Conservation (phyloP, 2,329 filamentous ascomycete genomes). For the Coniochaeta sp. region DNA sequence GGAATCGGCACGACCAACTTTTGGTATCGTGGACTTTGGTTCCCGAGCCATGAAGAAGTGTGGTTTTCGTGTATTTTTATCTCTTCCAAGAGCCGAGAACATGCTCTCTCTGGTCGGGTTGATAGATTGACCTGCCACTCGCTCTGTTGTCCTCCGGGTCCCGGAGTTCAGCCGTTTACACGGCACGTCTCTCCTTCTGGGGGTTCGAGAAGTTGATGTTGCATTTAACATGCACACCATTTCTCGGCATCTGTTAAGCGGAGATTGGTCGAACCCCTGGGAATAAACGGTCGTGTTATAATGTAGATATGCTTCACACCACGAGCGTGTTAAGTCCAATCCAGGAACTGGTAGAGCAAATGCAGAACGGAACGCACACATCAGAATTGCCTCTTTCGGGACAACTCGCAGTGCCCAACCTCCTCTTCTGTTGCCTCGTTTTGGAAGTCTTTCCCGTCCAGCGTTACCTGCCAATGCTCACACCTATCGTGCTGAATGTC, state of each 20-base stretch:
- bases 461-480: background rate
- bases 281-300: background rate
- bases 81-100: background rate
- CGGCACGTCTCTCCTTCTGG: background rate
- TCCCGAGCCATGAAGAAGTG: background rate
- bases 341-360: background rate
- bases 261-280: background rate
- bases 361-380: background rate
- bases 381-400: background rate
- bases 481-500: background rate
- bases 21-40: background rate
- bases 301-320: background rate
- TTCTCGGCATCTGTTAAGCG: background rate
- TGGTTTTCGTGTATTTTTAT: background rate
- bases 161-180: slow-evolving; percentile 1
- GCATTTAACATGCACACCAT: background rate
- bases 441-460: background rate
- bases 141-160: background rate
- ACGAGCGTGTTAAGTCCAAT: background rate
- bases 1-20: background rate
- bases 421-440: background rate
- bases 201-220: background rate
- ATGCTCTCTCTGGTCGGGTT: background rate
- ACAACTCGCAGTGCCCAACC: background rate
- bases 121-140: background rate